Base-by-base conservation (phyloP, 2,329 filamentous ascomycete species). In the Sporothrix pallida region DNA sequence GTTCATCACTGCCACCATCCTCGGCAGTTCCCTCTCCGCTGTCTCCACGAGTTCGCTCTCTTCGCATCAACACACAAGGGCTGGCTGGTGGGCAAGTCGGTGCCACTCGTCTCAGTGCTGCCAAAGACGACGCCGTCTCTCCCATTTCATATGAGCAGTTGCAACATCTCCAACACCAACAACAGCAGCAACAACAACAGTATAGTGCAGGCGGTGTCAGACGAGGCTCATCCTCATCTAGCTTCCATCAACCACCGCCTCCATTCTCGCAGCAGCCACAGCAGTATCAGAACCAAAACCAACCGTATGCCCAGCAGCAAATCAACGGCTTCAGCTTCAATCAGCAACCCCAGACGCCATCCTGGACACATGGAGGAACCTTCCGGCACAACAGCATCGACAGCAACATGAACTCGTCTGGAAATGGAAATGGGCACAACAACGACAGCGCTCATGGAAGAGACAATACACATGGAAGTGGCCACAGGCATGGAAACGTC, bases 91-190 rank as follows among this genome's bases (percentile, higher is more conserved):
- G 5, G 3, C 20, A 12, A 9, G 8, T 12, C 3, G 54, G n/a
- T 42, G 54, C 54, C 20, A 9, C 69, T 2, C 23, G 20, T 46
- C 23, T n/a, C n/a, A 58, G 48, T 9, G 50, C 20, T 6, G n/a
- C 44, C 31, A 65, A 73, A 8, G 71, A 73, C 23, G 67, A 58
- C 15, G 23, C 71, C 17, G 62, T 74, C 6, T 74, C 73, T 26
- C 73, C 73, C 9, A 42, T 72, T 2, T 70, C 73, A 4, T 69
- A 74, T 44, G 60, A 72, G 10, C 56, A 69, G 12, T 23, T 48
- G 3, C 62, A 65, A 5, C 37, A 65, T 23, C 62, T 65, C 3
- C 62, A 65, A 4, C 62, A 48, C 2, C 62, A 65, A 4, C 62
- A 65, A 8, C 62, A 67, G 37, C 62, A 67, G 44, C 42, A 26